Evolutionary conservation across 2,329 filamentous ascomycete species (phyloP), one percentile per base, ranked within the genome.

Genomic region (Fusarium oligoseptatum): DNA sequence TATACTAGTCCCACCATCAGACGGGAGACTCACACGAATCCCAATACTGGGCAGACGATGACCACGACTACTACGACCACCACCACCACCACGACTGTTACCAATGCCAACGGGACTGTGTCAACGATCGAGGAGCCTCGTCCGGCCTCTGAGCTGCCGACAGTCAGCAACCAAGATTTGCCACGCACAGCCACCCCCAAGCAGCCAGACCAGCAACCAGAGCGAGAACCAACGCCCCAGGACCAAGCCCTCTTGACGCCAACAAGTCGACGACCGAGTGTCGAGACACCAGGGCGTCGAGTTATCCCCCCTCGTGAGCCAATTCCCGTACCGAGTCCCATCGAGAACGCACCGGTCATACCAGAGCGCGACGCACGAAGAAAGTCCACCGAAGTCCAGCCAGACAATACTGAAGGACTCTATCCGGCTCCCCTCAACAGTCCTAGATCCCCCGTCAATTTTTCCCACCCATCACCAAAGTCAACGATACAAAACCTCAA

Each of bases 1-100:
- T 63, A 58, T 20, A 66, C 63, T 9, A 72, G 67, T 20, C 58
- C 72, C 1, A 72, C 71, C 15, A 63, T 76, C 8, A 76, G 52
- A 55, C 66, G 58, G 14, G 72, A 74, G 48, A 74, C 62, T 10
- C 64, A 67, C 27, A 71, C 72, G 22, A 73, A 75, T 20, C 76
- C 76, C 8, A 78, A 68, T n/a, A 78, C 76, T 0, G 76, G 76
- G 7, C 76, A 78, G 58, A 77, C 71, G 7, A 66, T 77, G 22
- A 78, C 76, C 1, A 77, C 76, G 1, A 76, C 77, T 4, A 77
- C 74, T 0, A 76, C 76, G 0, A 68, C 78, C 0, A 66, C 77
- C 0, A 82, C 84, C 0, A 84, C 83, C 7, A 81, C 80, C 0
- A 78, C 76, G 0, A 78, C 76, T 0, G 64, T 78, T 1, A 75